These are phyloP conservation scores for Aspergillus latus DNA, from an alignment of 2,329 filamentous ascomycete species.

Conservation along the genomic window DNA sequence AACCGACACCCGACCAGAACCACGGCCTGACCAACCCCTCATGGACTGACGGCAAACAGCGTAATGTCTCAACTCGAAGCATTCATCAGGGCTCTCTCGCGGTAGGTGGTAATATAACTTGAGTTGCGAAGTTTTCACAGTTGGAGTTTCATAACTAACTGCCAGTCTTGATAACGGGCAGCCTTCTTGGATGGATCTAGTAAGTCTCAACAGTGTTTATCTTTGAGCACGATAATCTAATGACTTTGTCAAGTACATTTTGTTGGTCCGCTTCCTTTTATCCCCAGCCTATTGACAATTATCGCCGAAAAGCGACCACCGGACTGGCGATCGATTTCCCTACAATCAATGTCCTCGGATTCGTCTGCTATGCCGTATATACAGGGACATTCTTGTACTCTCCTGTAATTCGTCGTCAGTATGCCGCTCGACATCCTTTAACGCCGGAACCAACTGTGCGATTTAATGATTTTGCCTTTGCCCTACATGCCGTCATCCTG, in stretches of 20 bases:
- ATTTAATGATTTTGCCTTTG: constrained; percentile 88
- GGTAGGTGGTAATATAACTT: constrained; percentile 31
- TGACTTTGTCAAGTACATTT: constrained; percentile 47
- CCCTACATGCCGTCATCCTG: constrained; percentile 73
- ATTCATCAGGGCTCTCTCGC: constrained; percentile 44
- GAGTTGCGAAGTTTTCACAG: neutral
- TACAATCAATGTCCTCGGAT: constrained; percentile 64
- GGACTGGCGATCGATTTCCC: constrained; percentile 90
- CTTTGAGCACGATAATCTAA: neutral
- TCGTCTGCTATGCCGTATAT: constrained; percentile 69
- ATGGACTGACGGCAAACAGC: neutral
- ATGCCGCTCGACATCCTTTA: constrained; percentile 73
- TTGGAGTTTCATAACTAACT: constrained; percentile 20
- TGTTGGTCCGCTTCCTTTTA: constrained; percentile 91
- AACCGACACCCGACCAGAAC: neutral
- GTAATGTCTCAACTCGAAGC: constrained; percentile 36
- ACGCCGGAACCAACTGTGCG: constrained; percentile 79
- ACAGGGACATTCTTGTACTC: constrained; percentile 77
- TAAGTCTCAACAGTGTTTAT: constrained; percentile 29
- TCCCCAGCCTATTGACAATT: constrained; percentile 83
- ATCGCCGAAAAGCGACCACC: constrained; percentile 69
- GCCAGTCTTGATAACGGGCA: constrained; percentile 37
- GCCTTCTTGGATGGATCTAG: constrained; percentile 73
- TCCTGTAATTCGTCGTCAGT: constrained; percentile 72
- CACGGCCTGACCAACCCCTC: neutral